Evolutionary conservation across 805 yeast species (phyloP), one percentile per base, ranked within the genome.

Genomic region (Peterozyma toletana): DNA sequence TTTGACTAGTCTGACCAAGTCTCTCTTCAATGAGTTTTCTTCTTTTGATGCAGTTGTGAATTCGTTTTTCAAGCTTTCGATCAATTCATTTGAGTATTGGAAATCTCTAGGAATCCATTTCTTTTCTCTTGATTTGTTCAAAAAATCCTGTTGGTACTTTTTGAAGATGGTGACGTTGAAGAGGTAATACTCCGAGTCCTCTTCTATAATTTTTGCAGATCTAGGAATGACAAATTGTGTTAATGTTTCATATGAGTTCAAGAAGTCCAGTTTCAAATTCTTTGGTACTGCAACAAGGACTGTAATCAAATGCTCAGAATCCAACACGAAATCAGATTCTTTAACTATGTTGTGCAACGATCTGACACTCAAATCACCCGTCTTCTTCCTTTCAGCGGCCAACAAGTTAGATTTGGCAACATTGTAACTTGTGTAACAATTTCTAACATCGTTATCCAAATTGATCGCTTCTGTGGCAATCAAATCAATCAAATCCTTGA

Each of bases 41-140:
- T 78, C 71, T 54, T 83, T 78, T 37, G 80, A 75, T 11, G 95
- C 88, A 48, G 76, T 69, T 53, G 83, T 82, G 57, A 78, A 88
- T 63, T 91, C 97, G 60, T 80, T 74, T 60, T 86, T 79, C 73
- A 86, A 68, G 55, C 77, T 75, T 53, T 80, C 82, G 48, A 87
- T 75, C 37, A 73, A 63, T 48, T 83, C 88, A 56, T 86, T 95
- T 5, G 91, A 82, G 64, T 87, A 90, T 47, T 79, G 78, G 58
- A 89, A 88, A 54, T 93, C 99, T 58, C 99, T 80, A 37, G 96
- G 96, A 50, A 85, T 78, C 82, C 87, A 93, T 66, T 86, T 87
- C 53, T 71, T 73, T 56, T 93, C 99, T 60, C 98, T 78, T 36
- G 86, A 75, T 41, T 79, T 78, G 45, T 72, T 68, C 40, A 77